Conservation (phyloP, 768 basidiomycete genomes). For the Russula compacta region DNA sequence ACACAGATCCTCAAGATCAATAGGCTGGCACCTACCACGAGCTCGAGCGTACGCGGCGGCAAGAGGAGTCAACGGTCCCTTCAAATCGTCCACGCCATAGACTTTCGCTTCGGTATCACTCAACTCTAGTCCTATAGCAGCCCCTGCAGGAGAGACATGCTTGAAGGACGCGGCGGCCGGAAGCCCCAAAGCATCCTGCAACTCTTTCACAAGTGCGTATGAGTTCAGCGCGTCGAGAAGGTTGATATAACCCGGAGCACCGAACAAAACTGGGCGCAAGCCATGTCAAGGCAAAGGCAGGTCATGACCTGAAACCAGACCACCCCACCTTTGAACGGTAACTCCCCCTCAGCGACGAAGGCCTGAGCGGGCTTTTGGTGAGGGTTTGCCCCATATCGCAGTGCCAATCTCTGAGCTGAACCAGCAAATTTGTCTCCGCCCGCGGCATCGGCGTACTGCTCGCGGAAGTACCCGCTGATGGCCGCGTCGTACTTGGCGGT, state of each 20-base stretch:
- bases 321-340: slow-evolving; percentile 83
- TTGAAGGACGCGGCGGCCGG: slow-evolving; percentile 99
- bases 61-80: slow-evolving; percentile 78
- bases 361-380: slow-evolving; percentile 99
- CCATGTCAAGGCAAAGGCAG: neutral
- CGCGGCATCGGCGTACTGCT: slow-evolving; percentile 87
- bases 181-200: slow-evolving; percentile 75
- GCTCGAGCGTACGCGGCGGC: slow-evolving; percentile 94
- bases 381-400: slow-evolving; percentile 96
- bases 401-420: slow-evolving; percentile 70
- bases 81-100: slow-evolving; percentile 93
- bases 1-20: neutral
- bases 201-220: slow-evolving; percentile 90
- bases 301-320: neutral
- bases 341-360: slow-evolving; percentile 75
- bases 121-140: slow-evolving; percentile 82
- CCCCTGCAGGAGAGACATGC: slow-evolving; percentile 97
- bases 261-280: slow-evolving; percentile 60
- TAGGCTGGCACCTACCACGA: slow-evolving; percentile 44
- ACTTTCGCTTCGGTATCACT: slow-evolving; percentile 83
- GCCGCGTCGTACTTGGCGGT: slow-evolving; percentile 93
- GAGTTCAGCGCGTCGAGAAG: slow-evolving; percentile 96
- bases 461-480: slow-evolving; percentile 93
- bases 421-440: slow-evolving; percentile 53
- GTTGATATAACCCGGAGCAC: slow-evolving; percentile 98